Conservation (phyloP, 306 rosid species). For the Purshia tridentata region DNA sequence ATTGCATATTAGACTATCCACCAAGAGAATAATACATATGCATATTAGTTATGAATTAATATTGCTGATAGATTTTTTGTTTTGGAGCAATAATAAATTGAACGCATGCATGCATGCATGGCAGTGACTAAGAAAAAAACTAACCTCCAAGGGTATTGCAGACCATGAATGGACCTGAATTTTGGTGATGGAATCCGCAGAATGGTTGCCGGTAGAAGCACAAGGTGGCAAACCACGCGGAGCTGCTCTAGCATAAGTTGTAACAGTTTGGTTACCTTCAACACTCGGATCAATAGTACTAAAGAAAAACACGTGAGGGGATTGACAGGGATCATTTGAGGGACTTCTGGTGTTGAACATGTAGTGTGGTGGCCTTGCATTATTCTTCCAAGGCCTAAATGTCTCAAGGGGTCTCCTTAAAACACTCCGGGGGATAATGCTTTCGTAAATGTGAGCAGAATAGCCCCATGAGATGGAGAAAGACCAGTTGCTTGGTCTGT, state of each 20-base stretch:
- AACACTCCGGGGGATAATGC: slow-evolving; percentile 31
- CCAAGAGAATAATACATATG: too few species aligned
- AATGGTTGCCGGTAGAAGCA: slow-evolving; percentile 33
- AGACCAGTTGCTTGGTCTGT: slow-evolving; percentile 44
- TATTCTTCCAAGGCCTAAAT: slow-evolving; percentile 30
- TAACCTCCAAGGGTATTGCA: slow-evolving; percentile 28
- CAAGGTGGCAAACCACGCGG: slow-evolving; percentile 35
- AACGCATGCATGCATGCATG: background rate
- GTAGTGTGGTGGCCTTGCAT: slow-evolving; percentile 29
- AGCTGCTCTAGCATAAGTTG: slow-evolving; percentile 31
- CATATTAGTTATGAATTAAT: background rate
- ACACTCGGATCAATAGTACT: slow-evolving; percentile 20
- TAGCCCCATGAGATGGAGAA: slow-evolving; percentile 59
- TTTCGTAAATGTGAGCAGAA: slow-evolving; percentile 45
- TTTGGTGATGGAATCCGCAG: slow-evolving; percentile 38
- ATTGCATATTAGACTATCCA: too few species aligned
- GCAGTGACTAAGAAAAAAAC: background rate
- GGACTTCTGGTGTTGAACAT: slow-evolving; percentile 48
- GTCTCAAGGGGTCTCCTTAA: slow-evolving; percentile 48
- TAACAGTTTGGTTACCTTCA: background rate
- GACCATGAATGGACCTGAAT: slow-evolving; percentile 38
- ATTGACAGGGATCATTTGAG: slow-evolving; percentile 36
- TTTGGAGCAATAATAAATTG: background rate
- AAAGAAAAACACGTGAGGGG: slow-evolving; percentile 45
- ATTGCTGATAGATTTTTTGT: background rate